Conservation (phyloP, 2,329 filamentous ascomycete genomes). For the Cylindrodendrum hubeiense region DNA sequence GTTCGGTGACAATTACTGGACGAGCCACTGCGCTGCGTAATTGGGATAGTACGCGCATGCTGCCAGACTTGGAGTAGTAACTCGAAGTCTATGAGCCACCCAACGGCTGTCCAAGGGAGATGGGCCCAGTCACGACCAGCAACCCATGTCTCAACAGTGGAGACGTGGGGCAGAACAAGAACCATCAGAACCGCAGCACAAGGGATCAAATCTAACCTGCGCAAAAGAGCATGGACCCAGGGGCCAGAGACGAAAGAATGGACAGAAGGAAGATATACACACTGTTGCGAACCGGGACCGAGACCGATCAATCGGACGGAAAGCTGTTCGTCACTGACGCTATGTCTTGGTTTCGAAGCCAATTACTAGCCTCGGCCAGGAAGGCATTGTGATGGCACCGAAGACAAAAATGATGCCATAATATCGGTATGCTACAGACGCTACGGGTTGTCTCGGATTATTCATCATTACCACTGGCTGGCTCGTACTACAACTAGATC, state of each 20-base stretch:
- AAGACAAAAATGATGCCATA: neutral
- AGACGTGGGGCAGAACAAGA: slow-evolving; percentile 1
- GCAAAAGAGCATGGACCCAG: neutral
- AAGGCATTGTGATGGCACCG: neutral
- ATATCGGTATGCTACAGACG: neutral
- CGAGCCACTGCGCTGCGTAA: neutral
- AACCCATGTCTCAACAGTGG: neutral
- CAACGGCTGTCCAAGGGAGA: neutral
- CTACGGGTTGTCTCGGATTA: neutral
- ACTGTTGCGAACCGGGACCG: neutral
- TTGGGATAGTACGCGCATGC: neutral
- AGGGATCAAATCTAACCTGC: neutral
- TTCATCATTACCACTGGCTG: neutral
- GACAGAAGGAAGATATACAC: neutral
- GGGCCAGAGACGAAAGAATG: neutral
- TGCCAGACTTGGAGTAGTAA: neutral
- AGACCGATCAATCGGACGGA: neutral
- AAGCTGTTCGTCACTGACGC: neutral
- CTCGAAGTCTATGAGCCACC: neutral
- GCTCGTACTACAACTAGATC: neutral
- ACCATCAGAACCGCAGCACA: neutral
- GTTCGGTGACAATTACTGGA: neutral
- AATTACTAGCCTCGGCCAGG: neutral
- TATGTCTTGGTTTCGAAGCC: neutral
- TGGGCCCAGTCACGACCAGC: neutral